Evolutionary conservation across 2,329 filamentous ascomycete species (phyloP).

Genomic region (Chrysosporium queenslandicum): DNA sequence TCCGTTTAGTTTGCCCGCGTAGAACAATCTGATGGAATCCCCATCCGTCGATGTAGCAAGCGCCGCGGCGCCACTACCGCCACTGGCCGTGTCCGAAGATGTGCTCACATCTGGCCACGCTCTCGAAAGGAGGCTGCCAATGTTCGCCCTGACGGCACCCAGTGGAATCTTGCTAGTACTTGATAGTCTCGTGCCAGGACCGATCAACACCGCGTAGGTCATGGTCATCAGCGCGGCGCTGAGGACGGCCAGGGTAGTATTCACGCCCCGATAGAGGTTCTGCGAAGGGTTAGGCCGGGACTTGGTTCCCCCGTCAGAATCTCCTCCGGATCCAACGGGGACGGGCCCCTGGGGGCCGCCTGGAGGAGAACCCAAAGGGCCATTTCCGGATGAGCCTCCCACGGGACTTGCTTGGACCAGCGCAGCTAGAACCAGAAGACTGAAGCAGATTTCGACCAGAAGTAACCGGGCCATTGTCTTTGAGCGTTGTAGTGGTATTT

Average conservation of each 20-base stretch:
- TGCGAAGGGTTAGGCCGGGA: neutral
- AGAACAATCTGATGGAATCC: conserved; percentile 9
- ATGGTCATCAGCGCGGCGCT: conserved; percentile 9
- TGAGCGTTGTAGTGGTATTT: neutral
- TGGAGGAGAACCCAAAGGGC: conserved; percentile 6
- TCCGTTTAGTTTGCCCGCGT: conserved; percentile 8
- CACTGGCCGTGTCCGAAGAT: neutral
- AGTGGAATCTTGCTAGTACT: conserved; percentile 11
- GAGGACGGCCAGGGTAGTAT: conserved; percentile 7
- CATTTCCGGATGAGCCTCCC: neutral
- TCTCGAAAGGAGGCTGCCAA: conserved; percentile 3
- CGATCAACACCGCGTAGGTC: conserved; percentile 11
- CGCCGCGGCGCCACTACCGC: neutral
- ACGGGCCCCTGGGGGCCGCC: conserved; percentile 7
- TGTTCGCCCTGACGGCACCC: conserved; percentile 2
- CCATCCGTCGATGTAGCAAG: neutral
- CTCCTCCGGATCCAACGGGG: conserved; percentile 4
- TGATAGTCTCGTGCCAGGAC: conserved; percentile 9
- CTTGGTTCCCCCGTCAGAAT: neutral
- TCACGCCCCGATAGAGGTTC: conserved; percentile 1
- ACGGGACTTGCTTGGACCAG: conserved; percentile 1
- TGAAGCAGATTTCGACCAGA: neutral
- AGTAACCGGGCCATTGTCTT: neutral
- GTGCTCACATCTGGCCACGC: conserved; percentile 9
- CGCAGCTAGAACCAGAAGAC: neutral